Evolutionary conservation across 1,284 basidiomycete genomes (phyloP).

Genomic region (Ganoderma boninense): DNA sequence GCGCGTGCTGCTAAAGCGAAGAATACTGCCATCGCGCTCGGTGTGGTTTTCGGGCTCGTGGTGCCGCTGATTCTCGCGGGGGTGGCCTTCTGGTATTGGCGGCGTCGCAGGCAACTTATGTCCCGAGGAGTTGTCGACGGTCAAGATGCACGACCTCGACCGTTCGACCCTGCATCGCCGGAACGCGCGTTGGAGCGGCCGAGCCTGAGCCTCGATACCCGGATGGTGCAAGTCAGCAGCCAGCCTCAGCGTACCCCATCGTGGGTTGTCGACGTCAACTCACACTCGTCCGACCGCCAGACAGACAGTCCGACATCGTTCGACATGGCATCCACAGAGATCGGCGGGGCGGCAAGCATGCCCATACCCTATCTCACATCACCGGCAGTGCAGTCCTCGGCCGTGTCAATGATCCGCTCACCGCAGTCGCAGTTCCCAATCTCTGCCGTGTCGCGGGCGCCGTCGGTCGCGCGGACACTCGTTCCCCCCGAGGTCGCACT

Average conservation of each 20-base stretch:
- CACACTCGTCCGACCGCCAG: slow-evolving; percentile 14
- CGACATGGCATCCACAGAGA: slow-evolving; percentile 30
- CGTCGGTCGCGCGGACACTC: slow-evolving; percentile 17
- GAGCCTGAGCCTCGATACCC: slow-evolving; percentile 28
- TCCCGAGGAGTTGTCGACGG: slow-evolving; percentile 16
- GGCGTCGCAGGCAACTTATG: slow-evolving; percentile 21
- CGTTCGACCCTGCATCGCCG: slow-evolving; percentile 17
- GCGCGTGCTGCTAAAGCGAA: slow-evolving; percentile 23
- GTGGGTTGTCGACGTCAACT: slow-evolving; percentile 26
- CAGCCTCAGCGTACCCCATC: slow-evolving; percentile 18
- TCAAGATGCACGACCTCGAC: slow-evolving; percentile 29
- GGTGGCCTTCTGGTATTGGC: slow-evolving; percentile 32
- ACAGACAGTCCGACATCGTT: slow-evolving; percentile 31
- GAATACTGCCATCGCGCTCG: slow-evolving; percentile 34
- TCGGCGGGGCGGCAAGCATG: slow-evolving; percentile 12
- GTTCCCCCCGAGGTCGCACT: slow-evolving; percentile 8
- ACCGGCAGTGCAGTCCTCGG: slow-evolving; percentile 7
- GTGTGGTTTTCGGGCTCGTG: slow-evolving; percentile 35
- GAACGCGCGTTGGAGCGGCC: slow-evolving; percentile 17
- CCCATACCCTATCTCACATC: slow-evolving; percentile 29
- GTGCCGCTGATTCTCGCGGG: slow-evolving; percentile 30
- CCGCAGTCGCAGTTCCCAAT: slow-evolving; percentile 18
- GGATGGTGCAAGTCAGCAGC: slow-evolving; percentile 22
- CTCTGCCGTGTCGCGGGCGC: slow-evolving; percentile 9
- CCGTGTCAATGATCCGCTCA: slow-evolving; percentile 9